These are phyloP conservation scores for Podospora pseudocomata DNA, from an alignment of 495 filamentous ascomycete genomes.

Conservation along the genomic window DNA sequence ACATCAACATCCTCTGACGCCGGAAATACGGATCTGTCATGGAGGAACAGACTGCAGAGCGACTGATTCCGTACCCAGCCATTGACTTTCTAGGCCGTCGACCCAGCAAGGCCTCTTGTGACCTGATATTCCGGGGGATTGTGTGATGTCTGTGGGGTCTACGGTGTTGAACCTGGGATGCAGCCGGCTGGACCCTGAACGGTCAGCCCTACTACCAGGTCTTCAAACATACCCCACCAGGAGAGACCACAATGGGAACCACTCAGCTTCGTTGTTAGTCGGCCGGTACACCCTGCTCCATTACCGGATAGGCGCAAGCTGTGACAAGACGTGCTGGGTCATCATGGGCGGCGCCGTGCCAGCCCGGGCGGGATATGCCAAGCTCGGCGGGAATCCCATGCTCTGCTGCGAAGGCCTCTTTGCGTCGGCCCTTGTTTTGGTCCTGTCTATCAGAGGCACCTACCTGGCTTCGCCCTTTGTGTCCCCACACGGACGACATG, in stretches of 20 bases:
- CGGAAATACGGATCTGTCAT: not conserved
- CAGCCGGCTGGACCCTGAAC: not conserved
- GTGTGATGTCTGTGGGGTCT: not conserved
- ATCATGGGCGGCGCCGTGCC: not conserved
- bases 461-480: not conserved
- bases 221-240: not conserved
- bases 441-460: conserved; percentile 6
- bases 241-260: not conserved
- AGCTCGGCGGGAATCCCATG: not conserved
- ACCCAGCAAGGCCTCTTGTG: not conserved
- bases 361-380: not conserved
- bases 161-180: not conserved
- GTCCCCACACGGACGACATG: not conserved
- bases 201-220: conserved; percentile 1
- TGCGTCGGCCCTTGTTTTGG: conserved; percentile 8
- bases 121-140: not conserved
- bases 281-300: not conserved
- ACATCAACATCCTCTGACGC: not conserved
- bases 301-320: not conserved
- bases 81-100: not conserved
- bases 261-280: not conserved
- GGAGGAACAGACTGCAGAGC: not conserved
- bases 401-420: not conserved
- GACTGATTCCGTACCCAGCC: too few relatives aligned
- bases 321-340: not conserved